phyloP scores from a whole-genome alignment of 2,329 filamentous ascomycete species.

The Aspergillus carbonarius region DNA sequence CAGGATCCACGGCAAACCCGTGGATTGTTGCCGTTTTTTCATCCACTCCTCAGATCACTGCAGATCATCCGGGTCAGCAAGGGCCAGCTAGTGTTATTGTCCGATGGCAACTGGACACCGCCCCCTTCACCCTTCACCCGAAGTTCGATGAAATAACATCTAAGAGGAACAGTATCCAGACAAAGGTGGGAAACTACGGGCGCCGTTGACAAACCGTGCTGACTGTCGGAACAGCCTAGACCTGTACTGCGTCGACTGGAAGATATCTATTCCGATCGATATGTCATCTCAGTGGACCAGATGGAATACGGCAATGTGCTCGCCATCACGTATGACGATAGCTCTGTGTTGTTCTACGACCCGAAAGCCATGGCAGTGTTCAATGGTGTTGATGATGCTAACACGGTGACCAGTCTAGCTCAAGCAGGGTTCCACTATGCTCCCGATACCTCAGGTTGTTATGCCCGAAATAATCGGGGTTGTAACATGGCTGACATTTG shows the following conservation, averaged over 20 bases:
- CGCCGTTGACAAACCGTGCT: slow-evolving; percentile 14
- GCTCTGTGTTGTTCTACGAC: slow-evolving; percentile 77
- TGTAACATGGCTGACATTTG: slow-evolving; percentile 11
- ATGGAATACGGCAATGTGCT: slow-evolving; percentile 71
- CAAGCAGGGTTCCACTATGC: slow-evolving; percentile 77
- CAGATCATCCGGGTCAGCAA: slow-evolving; percentile 58
- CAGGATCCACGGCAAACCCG: slow-evolving; percentile 57
- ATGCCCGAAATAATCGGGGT: background rate
- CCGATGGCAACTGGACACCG: slow-evolving; percentile 74
- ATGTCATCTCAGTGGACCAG: slow-evolving; percentile 66
- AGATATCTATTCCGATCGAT: slow-evolving; percentile 67
- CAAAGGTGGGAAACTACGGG: slow-evolving; percentile 29
- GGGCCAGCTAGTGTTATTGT: slow-evolving; percentile 73
- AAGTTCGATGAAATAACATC: slow-evolving; percentile 74
- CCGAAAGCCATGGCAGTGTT: slow-evolving; percentile 70
- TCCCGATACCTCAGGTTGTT: slow-evolving; percentile 61
- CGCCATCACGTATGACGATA: slow-evolving; percentile 74
- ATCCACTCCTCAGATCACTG: slow-evolving; percentile 52
- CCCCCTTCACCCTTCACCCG: slow-evolving; percentile 65
- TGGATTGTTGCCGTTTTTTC: slow-evolving; percentile 74
- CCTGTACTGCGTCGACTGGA: slow-evolving; percentile 63
- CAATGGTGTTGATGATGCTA: slow-evolving; percentile 62
- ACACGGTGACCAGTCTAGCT: slow-evolving; percentile 66
- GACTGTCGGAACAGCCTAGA: slow-evolving; percentile 39
- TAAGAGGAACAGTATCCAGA: slow-evolving; percentile 57